Conservation (phyloP, 177 flowering plant species). For the Vitis hybrid region DNA sequence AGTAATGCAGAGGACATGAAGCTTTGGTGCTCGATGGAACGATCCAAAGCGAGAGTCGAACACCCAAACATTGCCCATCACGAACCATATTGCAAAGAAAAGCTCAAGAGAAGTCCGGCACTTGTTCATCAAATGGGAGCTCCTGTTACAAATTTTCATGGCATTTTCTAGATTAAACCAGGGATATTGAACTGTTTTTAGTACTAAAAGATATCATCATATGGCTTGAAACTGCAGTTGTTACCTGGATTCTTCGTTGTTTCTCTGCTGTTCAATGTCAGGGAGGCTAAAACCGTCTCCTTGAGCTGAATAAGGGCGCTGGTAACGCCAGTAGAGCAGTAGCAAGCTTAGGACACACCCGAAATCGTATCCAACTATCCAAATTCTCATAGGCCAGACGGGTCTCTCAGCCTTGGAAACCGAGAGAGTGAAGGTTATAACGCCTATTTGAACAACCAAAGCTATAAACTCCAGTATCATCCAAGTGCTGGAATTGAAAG, state of each 20-base stretch:
- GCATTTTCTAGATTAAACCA: too few relatives aligned
- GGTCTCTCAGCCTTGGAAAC: constrained; percentile 69
- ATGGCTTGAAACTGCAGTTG: too few relatives aligned
- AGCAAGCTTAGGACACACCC: constrained; percentile 69
- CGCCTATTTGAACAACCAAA: constrained; percentile 54
- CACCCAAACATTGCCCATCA: constrained; percentile 97
- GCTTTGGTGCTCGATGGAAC: constrained; percentile 67
- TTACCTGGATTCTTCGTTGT: constrained; percentile 68
- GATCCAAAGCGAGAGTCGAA: constrained; percentile 83
- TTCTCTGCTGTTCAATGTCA: constrained; percentile 63
- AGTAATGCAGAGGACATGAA: constrained; percentile 72
- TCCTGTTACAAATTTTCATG: constrained; percentile 34
- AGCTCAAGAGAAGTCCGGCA: constrained; percentile 76
- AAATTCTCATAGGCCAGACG: constrained; percentile 85
- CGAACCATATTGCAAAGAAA: constrained; percentile 97
- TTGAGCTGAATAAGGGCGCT: constrained; percentile 29
- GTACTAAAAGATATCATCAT: too few relatives aligned
- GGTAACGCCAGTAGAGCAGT: constrained; percentile 67
- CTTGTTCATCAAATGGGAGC: constrained; percentile 56
- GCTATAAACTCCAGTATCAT: constrained; percentile 64
- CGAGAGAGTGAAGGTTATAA: constrained; percentile 43
- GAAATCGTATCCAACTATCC: constrained; percentile 78
- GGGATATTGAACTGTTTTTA: too few relatives aligned
- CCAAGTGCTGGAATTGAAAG: constrained; percentile 79
- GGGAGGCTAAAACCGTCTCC: constrained; percentile 31